These are phyloP conservation scores for Pleurotus pulmonarius DNA, from an alignment of 768 basidiomycete genomes.

Conservation along the genomic window DNA sequence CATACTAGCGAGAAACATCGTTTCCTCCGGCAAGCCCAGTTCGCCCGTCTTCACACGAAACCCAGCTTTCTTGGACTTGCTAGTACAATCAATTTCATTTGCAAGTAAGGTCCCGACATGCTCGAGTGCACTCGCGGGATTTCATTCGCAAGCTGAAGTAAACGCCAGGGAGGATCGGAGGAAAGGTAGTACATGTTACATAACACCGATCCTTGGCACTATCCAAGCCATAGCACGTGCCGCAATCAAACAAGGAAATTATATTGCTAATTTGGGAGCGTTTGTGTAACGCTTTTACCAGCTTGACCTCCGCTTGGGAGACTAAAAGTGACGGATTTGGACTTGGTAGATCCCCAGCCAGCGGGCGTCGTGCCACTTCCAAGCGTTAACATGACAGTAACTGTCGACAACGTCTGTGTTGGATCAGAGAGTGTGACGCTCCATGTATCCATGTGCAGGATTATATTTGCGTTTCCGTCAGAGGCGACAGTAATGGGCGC, in stretches of 20 bases:
- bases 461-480: constrained; percentile 28
- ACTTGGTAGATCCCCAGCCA: neutral
- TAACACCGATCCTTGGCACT: no score
- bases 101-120: no score
- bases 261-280: constrained; percentile 4
- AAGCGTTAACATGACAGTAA: neutral
- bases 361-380: neutral
- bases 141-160: no score
- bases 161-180: no score
- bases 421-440: constrained; percentile 46
- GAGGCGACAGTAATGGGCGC: constrained; percentile 28
- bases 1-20: no score
- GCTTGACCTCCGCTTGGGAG: neutral
- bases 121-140: no score
- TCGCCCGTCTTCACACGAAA: no score
- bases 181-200: no score
- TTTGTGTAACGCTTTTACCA: constrained; percentile 3
- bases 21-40: no score
- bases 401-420: constrained; percentile 31
- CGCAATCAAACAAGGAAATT: neutral
- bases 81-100: no score
- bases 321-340: neutral
- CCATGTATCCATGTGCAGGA: constrained; percentile 28
- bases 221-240: neutral
- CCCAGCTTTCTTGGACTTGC: no score